These are phyloP conservation scores for Thelephora terrestris DNA, from an alignment of 1,284 basidiomycete species.

Conservation along the genomic window DNA sequence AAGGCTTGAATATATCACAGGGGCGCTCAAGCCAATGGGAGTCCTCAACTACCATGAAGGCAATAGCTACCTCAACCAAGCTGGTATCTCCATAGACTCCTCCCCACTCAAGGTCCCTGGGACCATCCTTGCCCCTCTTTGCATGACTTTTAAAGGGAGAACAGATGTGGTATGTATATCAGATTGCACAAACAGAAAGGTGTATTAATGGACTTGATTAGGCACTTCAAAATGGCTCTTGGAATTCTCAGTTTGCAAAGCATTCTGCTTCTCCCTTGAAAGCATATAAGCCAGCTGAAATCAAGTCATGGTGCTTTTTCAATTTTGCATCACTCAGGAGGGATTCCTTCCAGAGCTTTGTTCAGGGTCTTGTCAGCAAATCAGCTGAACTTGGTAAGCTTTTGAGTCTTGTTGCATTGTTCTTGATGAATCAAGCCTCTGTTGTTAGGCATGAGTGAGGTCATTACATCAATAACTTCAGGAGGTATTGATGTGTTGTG, in stretches of 20 bases:
- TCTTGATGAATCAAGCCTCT: too few species aligned
- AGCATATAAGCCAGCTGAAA: constrained; percentile 8
- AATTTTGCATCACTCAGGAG: constrained; percentile 14
- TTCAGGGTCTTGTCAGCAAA: constrained; percentile 16
- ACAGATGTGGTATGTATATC: constrained; percentile 18
- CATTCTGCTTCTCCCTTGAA: background rate
- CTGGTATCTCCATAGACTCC: constrained; percentile 20
- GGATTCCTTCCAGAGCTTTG: constrained; percentile 10
- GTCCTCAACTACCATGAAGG: background rate
- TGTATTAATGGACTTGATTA: background rate
- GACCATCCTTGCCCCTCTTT: constrained; percentile 20
- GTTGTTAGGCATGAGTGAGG: too few species aligned
- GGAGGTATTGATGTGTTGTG: too few species aligned
- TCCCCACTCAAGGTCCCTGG: constrained; percentile 18
- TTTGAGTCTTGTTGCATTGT: too few species aligned
- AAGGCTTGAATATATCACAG: constrained; percentile 25
- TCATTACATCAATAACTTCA: too few species aligned
- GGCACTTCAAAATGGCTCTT: background rate
- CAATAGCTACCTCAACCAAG: constrained; percentile 21
- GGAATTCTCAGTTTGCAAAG: background rate
- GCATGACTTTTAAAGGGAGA: constrained; percentile 15
- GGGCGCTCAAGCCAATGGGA: constrained; percentile 20
- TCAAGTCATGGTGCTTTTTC: constrained; percentile 20
- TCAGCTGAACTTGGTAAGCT: constrained; percentile 24
- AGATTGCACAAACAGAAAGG: constrained; percentile 1